Base-by-base conservation (phyloP, 2,329 filamentous ascomycete species). In the Fusarium nodosum region DNA sequence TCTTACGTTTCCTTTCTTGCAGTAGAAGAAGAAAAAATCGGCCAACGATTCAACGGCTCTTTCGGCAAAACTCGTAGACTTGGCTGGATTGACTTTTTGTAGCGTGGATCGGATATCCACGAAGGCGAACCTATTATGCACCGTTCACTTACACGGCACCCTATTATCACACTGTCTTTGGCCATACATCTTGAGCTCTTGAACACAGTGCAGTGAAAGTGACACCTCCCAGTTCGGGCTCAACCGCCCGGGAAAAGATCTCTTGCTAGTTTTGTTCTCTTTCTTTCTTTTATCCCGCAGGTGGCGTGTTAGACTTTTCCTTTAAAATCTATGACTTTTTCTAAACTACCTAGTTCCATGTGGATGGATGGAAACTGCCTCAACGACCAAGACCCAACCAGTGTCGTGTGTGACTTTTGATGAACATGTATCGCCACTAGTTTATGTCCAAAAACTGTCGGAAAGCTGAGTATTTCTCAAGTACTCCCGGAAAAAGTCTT, bases 261-360 rank as follows among this genome's bases (percentile, higher is more conserved):
- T 39, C n/a, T 36, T 31, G n/a, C n/a, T 46, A 46, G 44, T 46
- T 46, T 46, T 20, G 18, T 31, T 30, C 26, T 22, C 44, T 36
- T n/a, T 28, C 13, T 41, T 51, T 45, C n/a, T 44, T 53, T 47
- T 48, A 56, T 54, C 38, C 55, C 24, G 47, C 20, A 45, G 24
- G 61, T 71, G 68, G 64, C 58, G 51, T 58, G 39, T 55, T 57
- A 64, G 28, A 64, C 57, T 67, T 63, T 59, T 56, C n/a, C n/a
- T 28, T 36, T 22, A 56, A 45, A 15, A 36, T 53, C 52, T 31
- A 41, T 36, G 47, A 47, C 48, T 46, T 54, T 16, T 33, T 44
- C n/a, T 20, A 30, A 50, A 52, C 38, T 22, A 22, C 22, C 22
- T 52, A 52, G 48, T 41, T 26, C 18, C 13, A 41, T 30, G 33